Conservation (phyloP, 2,329 filamentous ascomycete genomes). For the Fusarium bactridioides region DNA sequence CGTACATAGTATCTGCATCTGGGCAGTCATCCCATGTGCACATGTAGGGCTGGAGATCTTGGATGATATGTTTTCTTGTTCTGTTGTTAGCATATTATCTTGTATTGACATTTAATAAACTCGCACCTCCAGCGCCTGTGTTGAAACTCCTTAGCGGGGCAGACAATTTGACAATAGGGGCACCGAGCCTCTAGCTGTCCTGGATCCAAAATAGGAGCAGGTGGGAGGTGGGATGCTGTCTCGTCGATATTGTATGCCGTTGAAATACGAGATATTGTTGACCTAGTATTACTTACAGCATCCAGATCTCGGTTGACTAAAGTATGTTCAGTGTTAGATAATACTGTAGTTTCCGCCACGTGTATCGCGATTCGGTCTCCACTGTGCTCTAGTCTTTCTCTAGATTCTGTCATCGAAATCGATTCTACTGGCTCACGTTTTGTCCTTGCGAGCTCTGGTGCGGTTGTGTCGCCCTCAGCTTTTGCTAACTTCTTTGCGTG, state of each 20-base stretch:
- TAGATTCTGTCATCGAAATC: not conserved
- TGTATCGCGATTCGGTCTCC: not conserved
- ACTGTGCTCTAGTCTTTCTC: not conserved
- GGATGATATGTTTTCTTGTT: not conserved
- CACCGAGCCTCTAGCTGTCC: not conserved
- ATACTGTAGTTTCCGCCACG: not conserved
- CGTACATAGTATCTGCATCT: not conserved
- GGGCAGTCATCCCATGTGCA: not conserved
- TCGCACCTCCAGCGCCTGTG: not conserved
- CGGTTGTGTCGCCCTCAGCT: not conserved
- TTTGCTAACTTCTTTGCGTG: not conserved
- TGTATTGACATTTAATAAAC: not conserved
- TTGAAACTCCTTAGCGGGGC: not conserved
- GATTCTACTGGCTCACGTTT: not conserved
- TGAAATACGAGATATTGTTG: not conserved
- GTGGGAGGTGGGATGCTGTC: not conserved
- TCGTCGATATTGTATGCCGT: not conserved
- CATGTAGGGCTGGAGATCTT: not conserved
- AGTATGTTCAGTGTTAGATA: not conserved
- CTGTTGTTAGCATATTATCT: not conserved
- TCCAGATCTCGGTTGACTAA: not conserved
- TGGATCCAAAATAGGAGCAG: not conserved
- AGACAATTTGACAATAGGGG: not conserved
- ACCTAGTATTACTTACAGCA: not conserved
- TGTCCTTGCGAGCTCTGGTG: not conserved